Conservation (phyloP, 164 flowering plant genomes). For the Tinospora cordifolia region DNA sequence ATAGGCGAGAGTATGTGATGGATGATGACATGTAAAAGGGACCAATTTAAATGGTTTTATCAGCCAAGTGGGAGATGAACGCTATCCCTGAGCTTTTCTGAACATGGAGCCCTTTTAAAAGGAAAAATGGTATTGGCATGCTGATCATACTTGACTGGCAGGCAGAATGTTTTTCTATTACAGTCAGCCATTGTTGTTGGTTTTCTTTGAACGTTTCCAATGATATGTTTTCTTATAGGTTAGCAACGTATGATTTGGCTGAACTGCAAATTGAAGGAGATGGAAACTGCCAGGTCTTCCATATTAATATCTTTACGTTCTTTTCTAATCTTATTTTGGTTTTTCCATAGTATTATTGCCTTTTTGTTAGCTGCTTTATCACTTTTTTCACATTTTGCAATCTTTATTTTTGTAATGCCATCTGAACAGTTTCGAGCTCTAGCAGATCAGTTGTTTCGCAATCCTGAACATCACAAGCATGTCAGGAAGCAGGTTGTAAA, state of each 20-base stretch:
- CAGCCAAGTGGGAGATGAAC: background rate
- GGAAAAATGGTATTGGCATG: background rate
- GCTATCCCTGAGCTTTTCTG: background rate
- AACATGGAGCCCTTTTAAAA: background rate
- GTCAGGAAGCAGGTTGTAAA: slow-evolving; percentile 68
- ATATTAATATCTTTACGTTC: background rate
- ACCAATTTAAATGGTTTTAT: background rate
- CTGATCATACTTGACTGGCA: background rate
- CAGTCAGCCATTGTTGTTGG: background rate
- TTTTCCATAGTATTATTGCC: background rate
- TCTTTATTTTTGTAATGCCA: slow-evolving; percentile 1
- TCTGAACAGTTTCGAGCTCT: slow-evolving; percentile 80
- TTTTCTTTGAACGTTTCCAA: background rate
- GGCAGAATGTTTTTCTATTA: background rate
- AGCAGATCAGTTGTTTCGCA: slow-evolving; percentile 82
- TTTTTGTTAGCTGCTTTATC: background rate
- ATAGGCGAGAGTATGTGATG: background rate
- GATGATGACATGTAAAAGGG: background rate
- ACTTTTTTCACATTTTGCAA: background rate
- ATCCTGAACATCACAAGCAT: slow-evolving; percentile 77
- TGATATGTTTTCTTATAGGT: slow-evolving; percentile 34
- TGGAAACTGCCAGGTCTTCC: slow-evolving; percentile 88
- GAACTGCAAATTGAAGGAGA: slow-evolving; percentile 90
- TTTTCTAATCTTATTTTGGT: background rate
- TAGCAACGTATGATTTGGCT: slow-evolving; percentile 68